Percentiles rank a stretch among this genome's conserved stretches.
Conservation (phyloP, 495 filamentous ascomycete genomes). For the Podospora appendiculata region DNA sequence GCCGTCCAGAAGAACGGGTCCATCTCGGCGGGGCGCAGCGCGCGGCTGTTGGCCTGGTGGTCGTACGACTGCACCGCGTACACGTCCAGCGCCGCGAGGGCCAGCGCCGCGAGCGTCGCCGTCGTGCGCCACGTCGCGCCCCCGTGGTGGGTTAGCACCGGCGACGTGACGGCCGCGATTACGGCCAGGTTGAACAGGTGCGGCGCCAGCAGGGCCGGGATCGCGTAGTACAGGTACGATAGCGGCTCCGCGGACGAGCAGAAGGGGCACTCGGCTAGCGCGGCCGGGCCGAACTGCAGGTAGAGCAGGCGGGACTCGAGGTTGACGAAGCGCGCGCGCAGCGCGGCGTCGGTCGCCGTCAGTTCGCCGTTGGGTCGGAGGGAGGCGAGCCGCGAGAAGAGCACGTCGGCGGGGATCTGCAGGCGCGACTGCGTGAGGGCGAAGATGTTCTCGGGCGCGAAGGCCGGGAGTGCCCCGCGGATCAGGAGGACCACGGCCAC, state of each 20-base stretch:
- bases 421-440: conserved; percentile 66
- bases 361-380: conserved; percentile 48
- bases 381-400: conserved; percentile 70
- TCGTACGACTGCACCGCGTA: conserved; percentile 55
- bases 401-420: conserved; percentile 73
- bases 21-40: conserved; percentile 48
- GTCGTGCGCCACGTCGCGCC: conserved; percentile 60
- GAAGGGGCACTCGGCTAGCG: conserved; percentile 67
- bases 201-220: conserved; percentile 64
- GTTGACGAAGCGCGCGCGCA: conserved; percentile 59
- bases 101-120: conserved; percentile 56
- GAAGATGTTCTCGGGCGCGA: conserved; percentile 80
- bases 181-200: conserved; percentile 70
- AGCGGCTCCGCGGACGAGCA: conserved; percentile 66
- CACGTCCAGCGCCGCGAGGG: conserved; percentile 54
- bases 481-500: conserved; percentile 48
- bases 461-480: conserved; percentile 52
- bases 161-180: conserved; percentile 58
- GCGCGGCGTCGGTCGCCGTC: conserved; percentile 51
- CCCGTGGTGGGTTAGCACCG: conserved; percentile 43
- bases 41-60: conserved; percentile 48
- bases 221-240: conserved; percentile 72
- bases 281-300: conserved; percentile 68
- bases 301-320: conserved; percentile 72
- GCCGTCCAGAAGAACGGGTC: conserved; percentile 63